phyloP scores from a whole-genome alignment of 352 stramenopile species.

The Phytophthora pistaciae region DNA sequence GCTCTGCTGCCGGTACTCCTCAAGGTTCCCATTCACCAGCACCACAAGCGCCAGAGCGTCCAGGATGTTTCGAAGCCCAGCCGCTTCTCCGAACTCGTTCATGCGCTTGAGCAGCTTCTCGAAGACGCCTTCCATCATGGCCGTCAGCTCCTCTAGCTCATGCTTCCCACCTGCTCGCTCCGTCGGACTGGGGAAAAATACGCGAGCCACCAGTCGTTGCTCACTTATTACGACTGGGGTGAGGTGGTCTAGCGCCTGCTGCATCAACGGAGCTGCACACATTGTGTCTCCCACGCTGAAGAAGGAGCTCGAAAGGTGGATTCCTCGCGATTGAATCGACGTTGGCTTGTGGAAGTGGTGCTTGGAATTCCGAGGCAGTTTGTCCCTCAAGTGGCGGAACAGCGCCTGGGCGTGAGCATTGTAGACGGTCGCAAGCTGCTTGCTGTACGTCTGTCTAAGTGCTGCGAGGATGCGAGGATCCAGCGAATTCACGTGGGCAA shows the following conservation, averaged over 20 bases:
- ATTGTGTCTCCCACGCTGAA: conserved; percentile 64
- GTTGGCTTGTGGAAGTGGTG: conserved; percentile 66
- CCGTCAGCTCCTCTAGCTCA: conserved; percentile 55
- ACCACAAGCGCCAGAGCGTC: conserved; percentile 73
- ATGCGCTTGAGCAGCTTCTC: conserved; percentile 80
- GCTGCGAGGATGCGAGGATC: conserved; percentile 40
- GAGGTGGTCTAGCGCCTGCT: conserved; percentile 76
- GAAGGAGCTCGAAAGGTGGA: conserved; percentile 59
- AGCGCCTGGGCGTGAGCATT: conserved; percentile 61
- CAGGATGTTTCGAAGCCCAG: conserved; percentile 64
- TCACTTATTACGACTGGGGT: conserved; percentile 65
- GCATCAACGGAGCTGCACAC: conserved; percentile 63
- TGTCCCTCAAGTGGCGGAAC: conserved; percentile 69
- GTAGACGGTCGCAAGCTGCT: conserved; percentile 62
- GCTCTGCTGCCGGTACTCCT: conserved; percentile 53
- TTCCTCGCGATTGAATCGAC: conserved; percentile 71
- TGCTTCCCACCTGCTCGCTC: conserved; percentile 26
- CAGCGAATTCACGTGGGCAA: conserved; percentile 52
- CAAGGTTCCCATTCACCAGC: conserved; percentile 55
- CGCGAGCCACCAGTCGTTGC: conserved; percentile 46
- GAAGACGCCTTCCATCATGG: conserved; percentile 75
- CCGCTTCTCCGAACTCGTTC: conserved; percentile 75
- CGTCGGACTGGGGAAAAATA: conserved; percentile 53
- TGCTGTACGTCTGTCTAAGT: conserved; percentile 63
- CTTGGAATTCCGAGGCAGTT: conserved; percentile 58